Conservation (phyloP, 108 stramenopile genomes). For the Fragilariopsis cylindrus region DNA sequence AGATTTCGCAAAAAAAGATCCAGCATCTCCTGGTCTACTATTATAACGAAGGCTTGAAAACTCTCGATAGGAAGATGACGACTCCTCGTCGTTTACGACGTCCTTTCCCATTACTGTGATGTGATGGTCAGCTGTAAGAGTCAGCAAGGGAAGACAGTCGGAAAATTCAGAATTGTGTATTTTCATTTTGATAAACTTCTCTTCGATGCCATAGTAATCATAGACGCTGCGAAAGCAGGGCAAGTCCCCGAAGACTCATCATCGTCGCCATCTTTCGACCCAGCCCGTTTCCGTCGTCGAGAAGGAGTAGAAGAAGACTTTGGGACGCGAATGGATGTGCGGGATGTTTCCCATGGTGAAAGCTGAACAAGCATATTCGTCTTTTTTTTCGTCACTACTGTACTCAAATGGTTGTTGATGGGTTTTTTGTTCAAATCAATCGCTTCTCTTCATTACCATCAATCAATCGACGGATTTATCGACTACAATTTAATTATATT, state of each 20-base stretch:
- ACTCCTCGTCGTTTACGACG: neutral
- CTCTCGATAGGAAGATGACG: slow-evolving; percentile 20
- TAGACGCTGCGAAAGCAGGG: slow-evolving; percentile 21
- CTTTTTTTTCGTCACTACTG: too few relatives aligned
- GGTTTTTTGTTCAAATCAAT: too few relatives aligned
- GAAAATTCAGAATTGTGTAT: slow-evolving; percentile 20
- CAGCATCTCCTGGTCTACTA: slow-evolving; percentile 35
- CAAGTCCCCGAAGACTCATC: neutral
- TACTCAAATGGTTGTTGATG: too few relatives aligned
- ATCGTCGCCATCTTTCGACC: slow-evolving; percentile 9
- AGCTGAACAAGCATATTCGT: slow-evolving; percentile 36
- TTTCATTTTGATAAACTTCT: slow-evolving; percentile 28
- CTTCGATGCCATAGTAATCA: slow-evolving; percentile 22
- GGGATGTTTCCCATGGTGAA: slow-evolving; percentile 32
- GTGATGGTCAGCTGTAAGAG: slow-evolving; percentile 37
- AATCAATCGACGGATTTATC: too few relatives aligned
- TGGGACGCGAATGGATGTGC: slow-evolving; percentile 27
- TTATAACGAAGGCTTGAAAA: slow-evolving; percentile 27
- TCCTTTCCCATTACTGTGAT: slow-evolving; percentile 33
- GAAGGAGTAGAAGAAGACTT: neutral
- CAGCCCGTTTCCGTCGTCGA: slow-evolving; percentile 29
- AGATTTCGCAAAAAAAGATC: slow-evolving; percentile 28
- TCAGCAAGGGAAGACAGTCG: slow-evolving; percentile 22
- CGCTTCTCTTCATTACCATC: too few relatives aligned
- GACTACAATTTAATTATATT: too few relatives aligned